These are phyloP conservation scores for Kodamaea suecica DNA, from an alignment of 1,139 yeast genomes.

Conservation along the genomic window DNA sequence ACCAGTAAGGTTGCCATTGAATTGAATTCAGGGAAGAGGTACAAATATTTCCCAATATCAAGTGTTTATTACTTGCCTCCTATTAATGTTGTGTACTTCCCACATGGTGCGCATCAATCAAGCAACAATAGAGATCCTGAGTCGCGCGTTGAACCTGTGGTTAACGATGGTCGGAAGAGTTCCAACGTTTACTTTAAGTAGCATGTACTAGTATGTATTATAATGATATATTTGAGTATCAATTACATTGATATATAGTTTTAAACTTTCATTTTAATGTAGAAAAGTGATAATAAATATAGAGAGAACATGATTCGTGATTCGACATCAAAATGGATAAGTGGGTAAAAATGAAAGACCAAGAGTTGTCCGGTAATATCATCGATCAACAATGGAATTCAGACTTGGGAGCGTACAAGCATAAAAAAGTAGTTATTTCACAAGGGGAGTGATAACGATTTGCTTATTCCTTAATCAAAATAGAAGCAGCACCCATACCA, in stretches of 20 bases:
- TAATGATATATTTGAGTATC: not conserved
- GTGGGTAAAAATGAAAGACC: not conserved
- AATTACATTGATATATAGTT: not conserved
- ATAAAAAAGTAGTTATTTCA: too few relatives aligned
- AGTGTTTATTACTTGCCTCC: conserved; percentile 58
- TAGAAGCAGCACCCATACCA: conserved; percentile 97
- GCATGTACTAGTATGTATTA: not conserved
- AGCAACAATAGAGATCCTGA: conserved; percentile 10
- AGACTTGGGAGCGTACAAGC: not conserved
- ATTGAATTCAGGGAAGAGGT: conserved; percentile 22
- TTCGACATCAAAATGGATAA: not conserved
- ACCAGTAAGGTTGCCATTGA: conserved; percentile 11
- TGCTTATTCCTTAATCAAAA: conserved; percentile 65
- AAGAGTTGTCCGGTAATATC: conserved; percentile 1
- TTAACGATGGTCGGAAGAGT: conserved; percentile 15
- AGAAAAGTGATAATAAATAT: not conserved
- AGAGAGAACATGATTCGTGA: conserved; percentile 1
- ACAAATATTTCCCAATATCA: conserved; percentile 57
- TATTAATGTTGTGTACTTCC: conserved; percentile 57
- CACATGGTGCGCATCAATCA: conserved; percentile 54
- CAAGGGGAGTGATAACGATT: too few relatives aligned
- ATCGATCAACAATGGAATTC: conserved; percentile 4
- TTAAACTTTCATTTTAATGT: conserved; percentile 1
- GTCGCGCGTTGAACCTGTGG: conserved; percentile 5
- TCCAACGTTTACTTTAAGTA: conserved; percentile 18